These are phyloP conservation scores for Scutellaria baicalensis DNA, from an alignment of 257 asterid genomes.

Conservation along the genomic window DNA sequence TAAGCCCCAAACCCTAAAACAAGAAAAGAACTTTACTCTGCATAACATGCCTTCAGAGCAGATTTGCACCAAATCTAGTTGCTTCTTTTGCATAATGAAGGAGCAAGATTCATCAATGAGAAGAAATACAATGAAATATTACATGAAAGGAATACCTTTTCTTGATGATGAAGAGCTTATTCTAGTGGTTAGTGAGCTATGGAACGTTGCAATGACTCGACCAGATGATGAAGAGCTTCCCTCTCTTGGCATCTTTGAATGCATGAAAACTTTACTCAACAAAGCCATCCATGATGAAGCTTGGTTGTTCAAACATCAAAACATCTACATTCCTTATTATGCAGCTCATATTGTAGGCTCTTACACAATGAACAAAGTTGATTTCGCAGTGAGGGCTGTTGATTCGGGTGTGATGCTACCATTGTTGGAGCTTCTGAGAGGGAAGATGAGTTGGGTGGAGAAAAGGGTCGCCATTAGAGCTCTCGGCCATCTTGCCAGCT, in stretches of 20 bases:
- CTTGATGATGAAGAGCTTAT: conserved; percentile 56
- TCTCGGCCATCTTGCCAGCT: conserved; percentile 79
- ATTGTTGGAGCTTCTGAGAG: conserved; percentile 62
- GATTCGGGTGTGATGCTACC: conserved; percentile 52
- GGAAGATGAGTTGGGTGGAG: conserved; percentile 86
- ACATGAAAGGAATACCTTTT: conserved; percentile 30
- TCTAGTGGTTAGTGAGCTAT: conserved; percentile 55
- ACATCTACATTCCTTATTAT: conserved; percentile 66
- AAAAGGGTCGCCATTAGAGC: conserved; percentile 84
- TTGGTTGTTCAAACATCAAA: conserved; percentile 58
- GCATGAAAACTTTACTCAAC: conserved; percentile 52
- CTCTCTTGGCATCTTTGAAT: conserved; percentile 53
- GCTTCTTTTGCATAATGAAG: conserved; percentile 72
- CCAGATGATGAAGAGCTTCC: conserved; percentile 57
- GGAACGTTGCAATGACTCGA: conserved; percentile 69
- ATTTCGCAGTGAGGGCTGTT: conserved; percentile 41
- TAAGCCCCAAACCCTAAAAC: conserved; percentile 17
- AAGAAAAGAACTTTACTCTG: not conserved
- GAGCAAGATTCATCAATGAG: conserved; percentile 38
- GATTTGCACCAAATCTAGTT: conserved; percentile 25
- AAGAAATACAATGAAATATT: conserved; percentile 27
- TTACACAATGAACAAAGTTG: conserved; percentile 49
- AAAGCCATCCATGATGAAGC: conserved; percentile 35
- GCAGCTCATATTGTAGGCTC: conserved; percentile 90
- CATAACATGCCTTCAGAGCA: conserved; percentile 20